Percentiles rank a stretch among this genome's conserved stretches.
These are phyloP conservation scores for Trametes pubescens DNA, from an alignment of 1,284 basidiomycete species.

Conservation along the genomic window DNA sequence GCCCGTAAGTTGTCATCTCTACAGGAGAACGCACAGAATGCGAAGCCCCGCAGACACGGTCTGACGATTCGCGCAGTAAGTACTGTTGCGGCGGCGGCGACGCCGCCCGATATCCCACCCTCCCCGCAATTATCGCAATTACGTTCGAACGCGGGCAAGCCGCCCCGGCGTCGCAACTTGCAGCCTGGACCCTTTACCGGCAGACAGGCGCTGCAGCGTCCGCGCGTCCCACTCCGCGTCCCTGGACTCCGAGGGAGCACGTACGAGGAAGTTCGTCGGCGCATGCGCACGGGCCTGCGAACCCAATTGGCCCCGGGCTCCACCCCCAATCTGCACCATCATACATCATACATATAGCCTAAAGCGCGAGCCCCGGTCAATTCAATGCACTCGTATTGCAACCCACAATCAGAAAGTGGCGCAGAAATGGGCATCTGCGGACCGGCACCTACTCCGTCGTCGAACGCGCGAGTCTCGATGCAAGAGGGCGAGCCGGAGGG, in stretches of 20 bases:
- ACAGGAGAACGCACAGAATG: conserved; percentile 16
- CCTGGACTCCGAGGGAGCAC: conserved; percentile 31
- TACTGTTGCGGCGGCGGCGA: neutral
- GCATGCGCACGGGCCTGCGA: conserved; percentile 15
- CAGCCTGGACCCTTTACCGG: conserved; percentile 8
- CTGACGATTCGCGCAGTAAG: neutral
- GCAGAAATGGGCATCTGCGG: conserved; percentile 20
- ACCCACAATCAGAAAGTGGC: conserved; percentile 32
- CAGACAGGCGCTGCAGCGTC: neutral
- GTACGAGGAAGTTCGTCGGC: conserved; percentile 21
- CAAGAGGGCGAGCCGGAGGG: neutral
- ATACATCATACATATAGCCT: conserved; percentile 20
- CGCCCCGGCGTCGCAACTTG: conserved; percentile 21
- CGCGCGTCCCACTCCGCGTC: neutral
- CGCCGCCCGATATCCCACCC: conserved; percentile 6
- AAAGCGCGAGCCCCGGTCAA: conserved; percentile 12
- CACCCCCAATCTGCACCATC: conserved; percentile 13
- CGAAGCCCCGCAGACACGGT: conserved; percentile 7
- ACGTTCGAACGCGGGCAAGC: conserved; percentile 9
- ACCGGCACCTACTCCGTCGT: conserved; percentile 11
- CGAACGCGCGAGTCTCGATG: neutral
- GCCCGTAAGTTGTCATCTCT: conserved; percentile 19
- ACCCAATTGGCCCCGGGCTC: conserved; percentile 22
- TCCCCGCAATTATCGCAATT: conserved; percentile 10
- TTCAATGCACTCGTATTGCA: conserved; percentile 14